Base-by-base conservation (phyloP, 305 asterid genomes). In the Fraxinus sp. region DNA sequence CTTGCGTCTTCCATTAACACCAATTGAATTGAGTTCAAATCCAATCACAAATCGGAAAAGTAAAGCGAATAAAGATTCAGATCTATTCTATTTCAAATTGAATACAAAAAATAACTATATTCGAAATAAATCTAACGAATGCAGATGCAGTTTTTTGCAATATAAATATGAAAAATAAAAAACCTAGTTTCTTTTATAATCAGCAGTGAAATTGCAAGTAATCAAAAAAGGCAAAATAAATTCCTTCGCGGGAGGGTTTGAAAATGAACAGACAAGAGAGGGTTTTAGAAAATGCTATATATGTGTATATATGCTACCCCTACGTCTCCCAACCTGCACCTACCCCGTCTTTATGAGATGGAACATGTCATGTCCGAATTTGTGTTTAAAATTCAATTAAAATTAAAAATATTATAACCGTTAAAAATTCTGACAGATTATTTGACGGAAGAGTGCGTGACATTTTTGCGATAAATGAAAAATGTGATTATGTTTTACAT, bases 1-100 rank as follows among this genome's bases (percentile, higher is more conserved):
- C 88, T 90, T 26, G 87, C 87, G 81, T 94, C 98, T 85, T 91
- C 99, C 99, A 95, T 95, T 46, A 84, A 85, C 77, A 83, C 82
- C 83, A 81, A 81, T 70, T 77, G 87, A 86, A 84, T 26, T 79
- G 82, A 85, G 81, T 71, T 43, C 11, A 30, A 66, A 73, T 37
- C 84, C 82, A 85, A 84, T 74, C 80, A 77, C 86, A 84, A 41
- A 26, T 26, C 10, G 66, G 66, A 77, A 80, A 85, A 79, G 52
- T 72, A 24, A 62, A 84, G 64, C 72, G 35, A 66, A 79, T 37
- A 75, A 73, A 37, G 52, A 75, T 39, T 77, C 87, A 88, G 92
- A 91, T 91, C 93, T 87, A 30, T 76, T 73, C 75, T 75, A 86
- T 83, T 80, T 82, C 77, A 83, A 79, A 83, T 4, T 62, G 75